Evolutionary conservation across 1,284 basidiomycete genomes (phyloP), one percentile per base, ranked within the genome.

Genomic region (Mycena citricolor): DNA sequence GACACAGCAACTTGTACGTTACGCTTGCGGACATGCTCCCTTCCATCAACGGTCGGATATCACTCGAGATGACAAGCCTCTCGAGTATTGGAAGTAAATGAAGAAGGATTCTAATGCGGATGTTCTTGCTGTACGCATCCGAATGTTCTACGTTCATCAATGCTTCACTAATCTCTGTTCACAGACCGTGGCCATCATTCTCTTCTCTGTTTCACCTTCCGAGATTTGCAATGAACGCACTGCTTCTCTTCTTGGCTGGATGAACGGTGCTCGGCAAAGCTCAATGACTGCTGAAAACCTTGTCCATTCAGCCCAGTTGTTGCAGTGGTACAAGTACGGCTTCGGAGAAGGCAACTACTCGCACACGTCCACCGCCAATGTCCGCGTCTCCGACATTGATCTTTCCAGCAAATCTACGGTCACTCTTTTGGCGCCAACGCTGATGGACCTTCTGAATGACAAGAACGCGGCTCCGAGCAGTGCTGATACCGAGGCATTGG

Each of bases 161-260:
- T 8, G 10, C 6, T n/a, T 34, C 10, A 35, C 17, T 42, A 13
- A 39, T 40, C n/a, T n/a, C n/a, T n/a, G n/a, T n/a, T n/a, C n/a
- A 37, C 24, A 61, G 57, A 25, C 22, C 20, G 30, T 61, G 22
- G 59, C 54, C 12, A 42, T 59, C 47, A 59, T 57, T 24, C 11
- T 57, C 8, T 61, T 61, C 32, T 59, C 56, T 2, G 57, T 61
- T 26, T 51, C 55, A 3, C 59, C 58, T 1, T 63, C 57, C 2
- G 56, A 61, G 47, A 59, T 61, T 6, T 61, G 60, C 32, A 57
- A 63, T 47, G 58, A 61, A 29, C 47, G 51, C 4, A 59, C 56
- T 12, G 60, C 58, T 8, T 63, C 58, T n/a, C 36, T 48, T 11
- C 36, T 61, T 13, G 56, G 58, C 1, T 60, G 57, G 56, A 55